phyloP scores from a whole-genome alignment of 2,329 filamentous ascomycete species.

The Xylariaceae sp. region DNA sequence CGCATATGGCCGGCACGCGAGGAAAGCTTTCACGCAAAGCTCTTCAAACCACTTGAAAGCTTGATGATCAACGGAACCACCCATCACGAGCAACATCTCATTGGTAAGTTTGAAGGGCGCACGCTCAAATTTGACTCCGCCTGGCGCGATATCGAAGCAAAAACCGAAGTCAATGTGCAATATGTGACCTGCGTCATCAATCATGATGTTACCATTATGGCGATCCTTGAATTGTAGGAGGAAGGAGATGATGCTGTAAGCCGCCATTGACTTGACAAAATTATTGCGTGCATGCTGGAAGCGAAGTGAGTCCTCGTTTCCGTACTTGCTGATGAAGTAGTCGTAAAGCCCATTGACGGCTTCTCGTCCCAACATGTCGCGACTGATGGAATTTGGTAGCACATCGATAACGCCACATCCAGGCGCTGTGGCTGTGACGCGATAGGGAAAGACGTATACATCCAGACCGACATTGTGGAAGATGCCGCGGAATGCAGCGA shows the following conservation, averaged over 20 bases:
- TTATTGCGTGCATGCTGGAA: slow-evolving; percentile 96
- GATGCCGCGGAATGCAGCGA: slow-evolving; percentile 93
- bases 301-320: slow-evolving; percentile 87
- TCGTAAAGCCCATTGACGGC: slow-evolving; percentile 97
- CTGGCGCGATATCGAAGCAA: slow-evolving; percentile 97
- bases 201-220: slow-evolving; percentile 99
- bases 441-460: slow-evolving; percentile 94
- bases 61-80: slow-evolving; percentile 77
- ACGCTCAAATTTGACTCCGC: slow-evolving; percentile 94
- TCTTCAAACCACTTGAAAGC: slow-evolving; percentile 96
- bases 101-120: slow-evolving; percentile 96
- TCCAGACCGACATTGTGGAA: slow-evolving; percentile 94
- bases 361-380: slow-evolving; percentile 97
- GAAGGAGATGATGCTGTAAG: slow-evolving; percentile 95
- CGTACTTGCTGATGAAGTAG: slow-evolving; percentile 96
- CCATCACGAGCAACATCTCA: slow-evolving; percentile 99
- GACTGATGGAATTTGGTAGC: slow-evolving; percentile 92
- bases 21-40: slow-evolving; percentile 90
- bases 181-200: slow-evolving; percentile 94
- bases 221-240: slow-evolving; percentile 98
- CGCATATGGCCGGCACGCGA: slow-evolving; percentile 79
- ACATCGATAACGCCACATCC: slow-evolving; percentile 98
- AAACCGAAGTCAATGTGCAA: slow-evolving; percentile 99
- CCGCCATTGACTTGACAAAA: slow-evolving; percentile 99
- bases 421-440: slow-evolving; percentile 93